Evolutionary conservation across 2,329 filamentous ascomycete genomes (phyloP), one percentile per base, ranked within the genome.

Genomic region (Colletotrichum lini): DNA sequence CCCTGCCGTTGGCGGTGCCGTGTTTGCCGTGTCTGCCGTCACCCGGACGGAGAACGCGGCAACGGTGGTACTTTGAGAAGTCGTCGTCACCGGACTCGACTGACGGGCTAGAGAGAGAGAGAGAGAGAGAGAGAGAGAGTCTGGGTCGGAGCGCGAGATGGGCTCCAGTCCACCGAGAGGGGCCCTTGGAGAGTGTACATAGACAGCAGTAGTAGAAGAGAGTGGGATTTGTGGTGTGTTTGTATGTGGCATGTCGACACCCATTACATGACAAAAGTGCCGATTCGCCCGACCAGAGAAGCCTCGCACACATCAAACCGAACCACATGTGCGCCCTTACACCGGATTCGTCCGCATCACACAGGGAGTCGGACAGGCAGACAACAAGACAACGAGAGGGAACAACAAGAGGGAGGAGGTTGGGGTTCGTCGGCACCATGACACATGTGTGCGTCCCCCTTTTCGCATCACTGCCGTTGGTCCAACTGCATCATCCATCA

Each of bases 251-350:
- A 35, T 18, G 18, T n/a, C 42, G 6, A 59, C 42, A 30, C 26
- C 26, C 26, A 26, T 26, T 59, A 15, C 40, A 26, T n/a, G 26
- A 45, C 57, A 47, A 49, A 59, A 59, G 53, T 49, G 42, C 57
- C 57, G 57, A 60, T 60, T 60, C 57, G 57, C 57, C 42, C n/a
- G 42, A 38, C 42, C 42, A 47, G 13, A 40, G n/a, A 26, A 35
- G 7, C 30, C n/a, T 56, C 30, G 53, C 53, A 56, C 26, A 38
- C 53, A 21, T 40, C 30, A 13, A 56, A 35, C 26, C 30, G 7
- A 56, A 35, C 26, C 30, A 56, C 53, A 30, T n/a, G 30, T 30
- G 53, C 53, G 21, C n/a, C 26, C 53, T 38, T 10, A 12, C 30
- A n/a, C 53, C 21, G 30, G 35, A 40, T 38, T 56, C 18, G 30